Conservation (phyloP, 352 stramenopile species). For the Phytopythium oedochilum region DNA sequence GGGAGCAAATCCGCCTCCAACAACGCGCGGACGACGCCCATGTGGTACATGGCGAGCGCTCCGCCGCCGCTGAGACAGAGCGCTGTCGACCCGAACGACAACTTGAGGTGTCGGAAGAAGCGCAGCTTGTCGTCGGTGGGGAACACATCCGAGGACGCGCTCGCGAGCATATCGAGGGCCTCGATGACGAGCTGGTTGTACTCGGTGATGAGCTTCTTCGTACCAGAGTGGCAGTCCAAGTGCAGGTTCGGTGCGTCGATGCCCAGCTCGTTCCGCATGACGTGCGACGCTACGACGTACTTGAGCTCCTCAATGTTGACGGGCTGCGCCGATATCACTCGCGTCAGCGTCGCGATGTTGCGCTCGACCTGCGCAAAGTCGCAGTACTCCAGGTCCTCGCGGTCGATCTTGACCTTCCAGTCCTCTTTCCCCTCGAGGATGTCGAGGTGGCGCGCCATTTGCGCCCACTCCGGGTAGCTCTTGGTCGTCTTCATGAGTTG, state of each 20-base stretch:
- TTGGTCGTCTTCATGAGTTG: constrained; percentile 57
- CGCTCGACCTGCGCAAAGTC: constrained; percentile 48
- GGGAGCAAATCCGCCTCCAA: constrained; percentile 85
- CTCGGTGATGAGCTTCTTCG: constrained; percentile 52
- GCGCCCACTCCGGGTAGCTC: constrained; percentile 48
- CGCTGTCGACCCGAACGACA: constrained; percentile 88
- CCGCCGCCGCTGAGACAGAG: constrained; percentile 91
- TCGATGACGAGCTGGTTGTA: constrained; percentile 42
- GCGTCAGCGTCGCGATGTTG: constrained; percentile 34
- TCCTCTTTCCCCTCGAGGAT: constrained; percentile 52
- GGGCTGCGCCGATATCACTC: constrained; percentile 15
- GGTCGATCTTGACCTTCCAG: constrained; percentile 44
- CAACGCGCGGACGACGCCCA: constrained; percentile 89
- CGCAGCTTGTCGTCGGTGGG: constrained; percentile 31
- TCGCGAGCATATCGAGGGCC: constrained; percentile 37
- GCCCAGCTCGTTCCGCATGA: constrained; percentile 63
- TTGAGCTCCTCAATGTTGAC: constrained; percentile 45
- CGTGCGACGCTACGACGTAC: constrained; percentile 53
- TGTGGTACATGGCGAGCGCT: constrained; percentile 93
- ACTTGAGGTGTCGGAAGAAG: constrained; percentile 57
- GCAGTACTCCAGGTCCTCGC: constrained; percentile 48
- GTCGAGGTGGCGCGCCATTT: constrained; percentile 64
- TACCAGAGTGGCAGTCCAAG: constrained; percentile 49
- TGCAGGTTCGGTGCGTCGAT: constrained; percentile 53
- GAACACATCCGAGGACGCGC: constrained; percentile 24